These are phyloP conservation scores for Capronia coronata DNA, from an alignment of 2,329 filamentous ascomycete species.

Conservation along the genomic window DNA sequence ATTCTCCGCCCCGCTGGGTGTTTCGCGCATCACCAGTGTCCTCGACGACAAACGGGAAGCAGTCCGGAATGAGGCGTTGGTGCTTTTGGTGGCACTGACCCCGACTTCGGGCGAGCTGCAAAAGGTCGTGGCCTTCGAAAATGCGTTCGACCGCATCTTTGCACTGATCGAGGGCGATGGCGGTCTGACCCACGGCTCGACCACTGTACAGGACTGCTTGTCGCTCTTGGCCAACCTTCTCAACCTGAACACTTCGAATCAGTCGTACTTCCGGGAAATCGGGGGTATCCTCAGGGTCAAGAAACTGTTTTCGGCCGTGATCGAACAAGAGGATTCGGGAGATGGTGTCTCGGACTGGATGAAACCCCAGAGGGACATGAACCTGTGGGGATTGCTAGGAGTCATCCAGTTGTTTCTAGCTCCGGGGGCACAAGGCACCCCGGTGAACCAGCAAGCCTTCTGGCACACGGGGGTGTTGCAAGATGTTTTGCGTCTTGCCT, in stretches of 20 bases:
- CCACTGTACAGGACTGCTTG: conserved; percentile 85
- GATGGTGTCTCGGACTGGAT: conserved; percentile 66
- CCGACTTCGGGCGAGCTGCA: conserved; percentile 82
- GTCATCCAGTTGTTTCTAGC: conserved; percentile 81
- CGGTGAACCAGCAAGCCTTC: conserved; percentile 77
- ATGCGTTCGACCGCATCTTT: conserved; percentile 84
- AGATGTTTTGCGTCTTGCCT: conserved; percentile 74
- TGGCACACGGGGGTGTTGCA: conserved; percentile 75
- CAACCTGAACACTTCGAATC: conserved; percentile 80
- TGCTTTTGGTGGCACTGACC: conserved; percentile 82
- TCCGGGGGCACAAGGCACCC: conserved; percentile 69
- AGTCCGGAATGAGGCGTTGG: conserved; percentile 75
- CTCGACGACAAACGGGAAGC: conserved; percentile 82
- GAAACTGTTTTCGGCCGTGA: conserved; percentile 58
- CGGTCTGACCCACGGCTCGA: conserved; percentile 71
- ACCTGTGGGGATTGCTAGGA: conserved; percentile 81
- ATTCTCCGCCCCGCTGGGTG: conserved; percentile 78
- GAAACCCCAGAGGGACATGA: conserved; percentile 73
- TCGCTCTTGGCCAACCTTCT: conserved; percentile 86
- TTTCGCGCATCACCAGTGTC: conserved; percentile 74
- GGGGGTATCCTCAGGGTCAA: conserved; percentile 70
- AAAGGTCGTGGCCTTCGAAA: conserved; percentile 92
- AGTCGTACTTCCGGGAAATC: conserved; percentile 87
- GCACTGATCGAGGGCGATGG: conserved; percentile 75
- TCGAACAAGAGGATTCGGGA: conserved; percentile 46